Evolutionary conservation across 2,329 filamentous ascomycete genomes (phyloP).

Genomic region (Arthrinium phaeospermum): DNA sequence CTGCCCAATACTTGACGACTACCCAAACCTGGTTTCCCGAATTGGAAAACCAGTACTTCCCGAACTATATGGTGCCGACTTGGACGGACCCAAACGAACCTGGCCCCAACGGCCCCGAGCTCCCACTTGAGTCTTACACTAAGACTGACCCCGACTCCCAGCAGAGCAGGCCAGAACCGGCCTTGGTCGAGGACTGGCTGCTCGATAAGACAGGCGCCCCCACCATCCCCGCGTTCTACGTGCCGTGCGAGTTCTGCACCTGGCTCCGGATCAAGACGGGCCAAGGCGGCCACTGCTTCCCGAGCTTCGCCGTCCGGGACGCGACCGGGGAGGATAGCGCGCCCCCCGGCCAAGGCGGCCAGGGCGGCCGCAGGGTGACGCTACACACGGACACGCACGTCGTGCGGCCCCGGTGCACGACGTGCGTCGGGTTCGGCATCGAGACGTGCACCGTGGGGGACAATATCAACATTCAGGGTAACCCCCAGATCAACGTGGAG

Average conservation of each 20-base stretch:
- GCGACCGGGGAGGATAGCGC: not conserved
- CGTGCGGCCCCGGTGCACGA: not conserved
- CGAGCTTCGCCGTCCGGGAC: not conserved
- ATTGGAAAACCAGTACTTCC: not conserved
- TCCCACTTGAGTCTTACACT: too few species aligned
- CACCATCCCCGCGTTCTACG: not conserved
- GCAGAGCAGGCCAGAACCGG: too few species aligned
- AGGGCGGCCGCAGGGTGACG: not conserved
- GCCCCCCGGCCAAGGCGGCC: too few species aligned
- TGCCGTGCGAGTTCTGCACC: not conserved
- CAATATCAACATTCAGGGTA: not conserved
- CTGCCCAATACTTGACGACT: too few species aligned
- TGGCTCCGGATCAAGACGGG: not conserved
- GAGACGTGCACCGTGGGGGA: not conserved
- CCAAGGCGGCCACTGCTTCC: not conserved
- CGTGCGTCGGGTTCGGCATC: not conserved
- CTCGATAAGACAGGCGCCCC: not conserved
- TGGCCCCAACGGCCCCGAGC: too few species aligned
- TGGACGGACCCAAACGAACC: not conserved
- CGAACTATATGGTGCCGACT: not conserved
- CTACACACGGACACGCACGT: not conserved
- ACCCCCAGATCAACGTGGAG: not conserved
- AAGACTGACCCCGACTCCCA: too few species aligned
- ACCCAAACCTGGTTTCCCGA: not conserved
- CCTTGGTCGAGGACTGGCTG: not conserved